Evolutionary conservation across 176 grass and related monocot genomes (phyloP), one percentile per base, ranked within the genome.

Genomic region (Urochloa ruziziensis): DNA sequence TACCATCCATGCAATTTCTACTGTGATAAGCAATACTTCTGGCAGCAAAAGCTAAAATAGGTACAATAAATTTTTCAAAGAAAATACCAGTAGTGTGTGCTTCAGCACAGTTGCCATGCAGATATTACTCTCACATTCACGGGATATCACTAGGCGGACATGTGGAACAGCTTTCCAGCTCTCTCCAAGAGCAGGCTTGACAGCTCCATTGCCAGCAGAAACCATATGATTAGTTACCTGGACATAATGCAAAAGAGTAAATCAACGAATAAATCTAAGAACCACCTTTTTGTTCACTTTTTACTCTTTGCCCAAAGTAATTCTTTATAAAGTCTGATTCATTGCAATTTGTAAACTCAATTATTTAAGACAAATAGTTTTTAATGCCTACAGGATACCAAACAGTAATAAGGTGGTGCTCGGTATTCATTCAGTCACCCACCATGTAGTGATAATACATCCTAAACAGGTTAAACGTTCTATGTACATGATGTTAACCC

Each of bases 161-260:
- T 94, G 93, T 83, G 93, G 85, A 88, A 83, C 88, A 44, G 61
- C 68, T 86, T 80, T 92, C 93, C 85, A 94, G 80, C 82, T 90
- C 85, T 88, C 85, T 24, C 93, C 93, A 70, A 90, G 79, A 54
- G 85, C 93, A 81, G 85, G 87, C 63, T 94, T 94, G 43, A 87
- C 73, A 63, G 63, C 78, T 77, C 88, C 85, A 39, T 94, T 87
- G 75, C 88, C 91, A 46, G 78, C 67, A 25, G 78, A 81, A 81
- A 86, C 85, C 85, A 80, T 94, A 86, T 94, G 88, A 60, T 94
- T 94, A 15, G 79, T 88, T 39, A 88, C 91, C 78, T 88, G 66
- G 76, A 62, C 59, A 14, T 42, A 54, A 82, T 25, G 52, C 17
- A 87, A 78, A 32, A 44, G 39, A 36, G 49, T 44, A 60, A 56